A percentile compares a stretch with the other conserved stretches of the same genome.
Evolutionary conservation across 495 filamentous ascomycete genomes (phyloP).

Genomic region (Clohesyomyces aquaticus): DNA sequence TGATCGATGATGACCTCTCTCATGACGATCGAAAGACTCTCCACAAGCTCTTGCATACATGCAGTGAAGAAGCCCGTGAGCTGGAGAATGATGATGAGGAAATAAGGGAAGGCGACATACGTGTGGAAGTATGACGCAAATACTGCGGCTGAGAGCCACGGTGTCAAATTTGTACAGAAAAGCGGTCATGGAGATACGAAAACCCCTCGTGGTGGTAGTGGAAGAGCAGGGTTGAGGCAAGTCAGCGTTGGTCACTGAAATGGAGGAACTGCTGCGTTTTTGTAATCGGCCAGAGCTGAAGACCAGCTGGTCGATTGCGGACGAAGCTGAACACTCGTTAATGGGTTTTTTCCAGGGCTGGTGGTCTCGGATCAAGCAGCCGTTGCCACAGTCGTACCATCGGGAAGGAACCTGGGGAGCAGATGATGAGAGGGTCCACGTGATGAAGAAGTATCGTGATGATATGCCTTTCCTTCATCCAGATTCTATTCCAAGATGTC

Average conservation of each 20-base stretch:
- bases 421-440: neutral
- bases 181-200: too few species aligned
- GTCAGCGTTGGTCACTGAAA: neutral
- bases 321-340: neutral
- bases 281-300: neutral
- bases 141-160: neutral
- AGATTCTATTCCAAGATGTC: neutral
- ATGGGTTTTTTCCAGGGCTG: too few species aligned
- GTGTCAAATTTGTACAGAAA: neutral
- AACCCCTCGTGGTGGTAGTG: too few species aligned
- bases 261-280: neutral
- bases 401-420: neutral
- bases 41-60: slow-evolving; percentile 8
- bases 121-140: neutral
- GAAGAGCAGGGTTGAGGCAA: neutral
- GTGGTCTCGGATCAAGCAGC: neutral
- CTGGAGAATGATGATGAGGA: slow-evolving; percentile 1
- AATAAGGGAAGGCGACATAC: neutral
- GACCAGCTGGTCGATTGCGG: too few species aligned
- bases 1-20: neutral
- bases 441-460: neutral
- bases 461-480: neutral
- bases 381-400: neutral
- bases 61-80: slow-evolving; percentile 18
- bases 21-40: neutral